Evolutionary conservation across 2,329 filamentous ascomycete species (phyloP), one percentile per base, ranked within the genome.

Genomic region (Apiospora sp.): DNA sequence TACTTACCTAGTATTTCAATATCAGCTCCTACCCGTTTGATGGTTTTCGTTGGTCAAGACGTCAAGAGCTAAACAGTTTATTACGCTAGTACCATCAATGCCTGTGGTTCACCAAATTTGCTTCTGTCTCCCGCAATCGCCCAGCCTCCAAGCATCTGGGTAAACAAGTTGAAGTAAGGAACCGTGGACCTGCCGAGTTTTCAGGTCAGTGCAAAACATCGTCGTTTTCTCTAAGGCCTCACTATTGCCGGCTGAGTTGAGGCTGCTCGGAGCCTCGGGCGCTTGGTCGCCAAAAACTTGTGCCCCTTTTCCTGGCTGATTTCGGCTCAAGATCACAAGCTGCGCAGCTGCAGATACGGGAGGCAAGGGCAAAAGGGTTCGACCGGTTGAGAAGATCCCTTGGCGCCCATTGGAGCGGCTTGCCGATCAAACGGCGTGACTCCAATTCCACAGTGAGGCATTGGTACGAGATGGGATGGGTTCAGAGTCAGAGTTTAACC

Each of bases 231-330:
- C 19, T 14, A 41, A 6, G 58, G 58, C 58, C 30, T 64, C 58
- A 19, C n/a, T 64, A 64, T 64, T 64, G 22, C 58, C 58, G 58
- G 58, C 58, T 64, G 58, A 41, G 8, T 41, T 64, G 34, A 64
- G 58, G 58, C 58, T 64, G 34, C 30, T 14, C 16, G 14, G 22
- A 34, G 30, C 30, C 37, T 41, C 46, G n/a, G n/a, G 22, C 46
- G 46, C 49, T 24, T 27, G n/a, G 49, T 51, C 49, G 34, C 14
- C 27, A 30, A 37, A 22, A 34, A 41, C 34, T n/a, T 41, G 19
- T n/a, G 8, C 34, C 58, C 58, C 51, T 22, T 64, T 64, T 41
- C 30, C n/a, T 22, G 7, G 10, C 8, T 16, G 51, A 58, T 3
- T 64, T 24, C 10, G 58, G 54, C 30, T 16, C 30, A 61, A 7